Base-by-base conservation (phyloP, 768 basidiomycete species). In the Vararia minispora region DNA sequence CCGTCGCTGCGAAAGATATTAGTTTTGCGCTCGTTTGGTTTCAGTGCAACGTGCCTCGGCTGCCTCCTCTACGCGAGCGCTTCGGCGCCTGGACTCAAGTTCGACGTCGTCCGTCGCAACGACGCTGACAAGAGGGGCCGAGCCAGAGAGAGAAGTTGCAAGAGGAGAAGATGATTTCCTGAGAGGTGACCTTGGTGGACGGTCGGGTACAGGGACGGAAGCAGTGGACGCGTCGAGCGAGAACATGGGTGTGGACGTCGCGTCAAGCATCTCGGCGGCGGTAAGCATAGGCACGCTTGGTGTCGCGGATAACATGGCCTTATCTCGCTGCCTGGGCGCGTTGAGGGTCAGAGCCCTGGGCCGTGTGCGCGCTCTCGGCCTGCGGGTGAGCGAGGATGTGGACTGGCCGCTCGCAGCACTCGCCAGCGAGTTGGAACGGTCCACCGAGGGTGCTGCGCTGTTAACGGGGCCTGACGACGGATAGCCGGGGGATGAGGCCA, bases 321-420 rank as follows among this genome's bases (percentile, higher is more conserved):
- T 53, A n/a, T 50, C 53, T 33, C 54, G 43, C 21, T 45, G 43
- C 37, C 47, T 25, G 41, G 44, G 23, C 21, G 43, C 22, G 28
- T 45, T 52, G 39, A 52, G 41, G 6, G 56, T 52, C 35, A 45
- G 37, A 13, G 48, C 41, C 40, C 46, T 44, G 31, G 43, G 28
- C 31, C 58, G 52, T 12, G 54, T 45, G 36, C 52, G 46, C 21
- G 57, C 57, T 30, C 57, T 54, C 37, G 59, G 52, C 39, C 57
- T 47, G 29, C 59, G 58, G 42, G 46, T 39, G 28, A 60, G 51
- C 17, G 52, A 54, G 36, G 44, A 33, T 28, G 40, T 43, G 43
- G 50, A 51, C 30, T 41, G 29, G 28, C 51, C 50, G 42, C 45
- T 43, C 40, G 46, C 43, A 22, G 52, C 55, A 39, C 53, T 55